Conservation (phyloP, 305 asterid species). For the Solanum chacoense region DNA sequence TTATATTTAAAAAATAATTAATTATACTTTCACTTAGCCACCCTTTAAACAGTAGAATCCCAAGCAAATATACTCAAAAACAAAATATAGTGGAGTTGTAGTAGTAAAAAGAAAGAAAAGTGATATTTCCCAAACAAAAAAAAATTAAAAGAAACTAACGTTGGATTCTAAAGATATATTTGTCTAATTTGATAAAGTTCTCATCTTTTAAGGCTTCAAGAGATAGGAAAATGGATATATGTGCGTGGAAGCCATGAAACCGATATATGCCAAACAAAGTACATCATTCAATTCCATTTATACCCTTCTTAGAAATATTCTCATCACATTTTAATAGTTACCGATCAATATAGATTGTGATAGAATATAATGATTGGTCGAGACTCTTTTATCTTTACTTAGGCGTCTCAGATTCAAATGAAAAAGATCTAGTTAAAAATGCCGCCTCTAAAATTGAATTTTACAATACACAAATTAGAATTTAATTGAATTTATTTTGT, state of each 20-base stretch:
- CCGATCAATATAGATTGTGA: background rate
- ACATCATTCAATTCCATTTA: constrained; percentile 21
- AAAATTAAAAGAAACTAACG: constrained; percentile 10
- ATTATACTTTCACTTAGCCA: background rate
- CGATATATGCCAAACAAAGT: constrained; percentile 31
- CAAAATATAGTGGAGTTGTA: background rate
- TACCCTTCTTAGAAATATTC: background rate
- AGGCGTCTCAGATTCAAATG: background rate
- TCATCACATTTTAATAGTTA: background rate
- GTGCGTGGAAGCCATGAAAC: constrained; percentile 15
- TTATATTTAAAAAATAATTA: background rate
- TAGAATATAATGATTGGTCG: background rate
- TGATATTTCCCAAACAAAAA: background rate
- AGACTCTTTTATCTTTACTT: background rate
- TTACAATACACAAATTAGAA: too few relatives aligned
- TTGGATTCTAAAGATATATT: constrained; percentile 29
- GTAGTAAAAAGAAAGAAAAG: constrained; percentile 14
- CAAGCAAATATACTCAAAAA: background rate
- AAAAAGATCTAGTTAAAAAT: too few relatives aligned
- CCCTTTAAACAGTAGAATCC: constrained; percentile 40
- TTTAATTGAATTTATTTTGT: background rate
- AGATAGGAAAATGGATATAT: constrained; percentile 16
- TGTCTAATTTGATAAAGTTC: constrained; percentile 63
- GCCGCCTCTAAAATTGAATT: background rate
- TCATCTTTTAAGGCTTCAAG: constrained; percentile 55